Base-by-base conservation (phyloP, 768 basidiomycete species). In the Hydnomerulius pinastri region DNA sequence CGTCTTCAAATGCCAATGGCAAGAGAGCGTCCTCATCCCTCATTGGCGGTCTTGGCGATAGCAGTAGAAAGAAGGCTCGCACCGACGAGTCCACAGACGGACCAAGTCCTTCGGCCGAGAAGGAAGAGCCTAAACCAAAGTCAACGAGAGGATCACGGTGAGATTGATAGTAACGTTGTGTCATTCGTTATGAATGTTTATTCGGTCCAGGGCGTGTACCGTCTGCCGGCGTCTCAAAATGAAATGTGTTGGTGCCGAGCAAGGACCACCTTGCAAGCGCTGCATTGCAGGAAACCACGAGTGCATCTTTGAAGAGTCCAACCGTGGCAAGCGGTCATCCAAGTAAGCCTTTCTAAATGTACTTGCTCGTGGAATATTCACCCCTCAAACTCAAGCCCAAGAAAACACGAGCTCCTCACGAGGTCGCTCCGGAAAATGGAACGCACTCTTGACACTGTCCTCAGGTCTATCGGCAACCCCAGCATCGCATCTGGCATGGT, bases 271-370 rank as follows among this genome's bases (percentile, higher is more conserved):
- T 0, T 97, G 93, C 74, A 95, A 93, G 62, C 86, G 93, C 18
- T 97, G 93, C 61, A 70, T 73, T 39, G 62, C 83, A 0, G 86
- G 89, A 17, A 82, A 82, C 57, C 89, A 95, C 61, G 92, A 96
- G 59, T 99, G 97, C 63, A 82, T 97, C 37, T 98, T 99, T 56
- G 94, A 98, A 72, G 96, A 98, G 67, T 92, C 90, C 2, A 95
- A 98, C 66, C 81, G 97, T 41, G 97, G 97, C 35, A 96, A 95
- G 67, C 83, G 91, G 10, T 83, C 88, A 18, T 80, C 87, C 47
- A 92, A 90, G 90, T 91, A 69, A 56, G 79, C 18, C 18, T 41
- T 18, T 39, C 51, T 46, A 35, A 37, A 46, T 20, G 43, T 25
- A 42, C 36, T 52, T 57, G 39, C 47, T 59, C 50, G 35, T 56